These are phyloP conservation scores for Lycium barbarum DNA, from an alignment of 257 asterid genomes.

Conservation along the genomic window DNA sequence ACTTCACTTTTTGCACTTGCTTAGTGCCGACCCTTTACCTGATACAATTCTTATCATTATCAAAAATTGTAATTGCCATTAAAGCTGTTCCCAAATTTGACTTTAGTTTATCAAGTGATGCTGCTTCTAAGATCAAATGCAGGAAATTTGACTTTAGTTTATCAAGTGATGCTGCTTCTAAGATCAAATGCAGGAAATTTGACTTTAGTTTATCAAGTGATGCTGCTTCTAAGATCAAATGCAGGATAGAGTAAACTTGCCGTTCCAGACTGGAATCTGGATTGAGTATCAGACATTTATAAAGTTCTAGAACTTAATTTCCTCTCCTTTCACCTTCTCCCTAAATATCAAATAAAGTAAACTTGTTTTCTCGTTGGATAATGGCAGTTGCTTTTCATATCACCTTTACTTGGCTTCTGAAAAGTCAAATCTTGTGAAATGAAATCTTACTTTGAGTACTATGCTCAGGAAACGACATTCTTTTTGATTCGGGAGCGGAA, in stretches of 20 bases:
- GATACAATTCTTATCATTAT: neutral
- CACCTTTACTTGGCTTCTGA: neutral
- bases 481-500: neutral
- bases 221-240: neutral
- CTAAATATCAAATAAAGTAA: neutral
- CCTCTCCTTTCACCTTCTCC: neutral
- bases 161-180: neutral
- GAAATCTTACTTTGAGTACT: neutral
- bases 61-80: neutral
- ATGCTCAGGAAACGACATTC: neutral
- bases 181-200: neutral
- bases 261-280: neutral
- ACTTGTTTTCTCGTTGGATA: neutral
- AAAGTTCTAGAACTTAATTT: neutral
- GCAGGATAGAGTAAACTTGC: neutral
- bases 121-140: neutral
- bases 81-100: slow-evolving; percentile 16
- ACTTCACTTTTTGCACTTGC: neutral
- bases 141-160: too few species aligned
- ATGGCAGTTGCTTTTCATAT: neutral
- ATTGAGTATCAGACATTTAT: neutral
- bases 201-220: neutral
- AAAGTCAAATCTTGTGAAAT: neutral
- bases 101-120: neutral
- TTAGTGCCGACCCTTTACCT: neutral